Base-by-base conservation (phyloP, 306 rosid species). In the Cucurbita ficifolia region DNA sequence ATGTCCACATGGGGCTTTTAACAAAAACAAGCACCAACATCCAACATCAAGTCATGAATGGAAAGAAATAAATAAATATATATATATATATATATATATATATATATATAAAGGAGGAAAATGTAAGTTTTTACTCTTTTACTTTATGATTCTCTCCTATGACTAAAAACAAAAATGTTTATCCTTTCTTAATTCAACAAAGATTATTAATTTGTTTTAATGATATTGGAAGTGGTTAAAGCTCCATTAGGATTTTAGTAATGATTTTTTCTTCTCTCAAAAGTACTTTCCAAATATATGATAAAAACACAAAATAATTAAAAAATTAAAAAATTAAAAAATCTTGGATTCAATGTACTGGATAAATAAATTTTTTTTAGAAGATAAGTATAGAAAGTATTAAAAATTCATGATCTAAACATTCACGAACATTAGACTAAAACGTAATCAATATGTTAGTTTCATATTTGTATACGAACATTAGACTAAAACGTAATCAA, bases 1-100 rank as follows among this genome's bases (percentile, higher is more conserved):
- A 72, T 72, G 63, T 72, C 18, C 63, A 72, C 76, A 72, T 72
- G 76, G 76, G 59, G 11, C 63, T 19, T 35, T 54, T n/a, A 54
- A 22, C 10, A 46, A 52, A 52, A 52, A 38, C 63, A 72, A 72
- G 40, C 63, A 72, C 38, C 62, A 33, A 72, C 53, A 72, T 51
- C 49, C 50, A 72, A 45, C 22, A 10, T 61, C 68, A 36, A 7
- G 1, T 16, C 7, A 17, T 61, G 46, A 61, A 61, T 36, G 5
- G 4, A 7, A 2, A 48, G 0, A 68, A 12, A 42, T 13, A 10
- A 16, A 46, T 24, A 3, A 0, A 18, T 0, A 67, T 22, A 22
- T 22, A 68, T 68, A 40, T 13, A 10, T 29, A 46, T 22, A 3
- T 2, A 18, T 0, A 68, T 22, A 68, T 68, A 40, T 13, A 10